These are phyloP conservation scores for Kregervanrija fluxuum DNA, from an alignment of 805 yeast species.

Conservation along the genomic window DNA sequence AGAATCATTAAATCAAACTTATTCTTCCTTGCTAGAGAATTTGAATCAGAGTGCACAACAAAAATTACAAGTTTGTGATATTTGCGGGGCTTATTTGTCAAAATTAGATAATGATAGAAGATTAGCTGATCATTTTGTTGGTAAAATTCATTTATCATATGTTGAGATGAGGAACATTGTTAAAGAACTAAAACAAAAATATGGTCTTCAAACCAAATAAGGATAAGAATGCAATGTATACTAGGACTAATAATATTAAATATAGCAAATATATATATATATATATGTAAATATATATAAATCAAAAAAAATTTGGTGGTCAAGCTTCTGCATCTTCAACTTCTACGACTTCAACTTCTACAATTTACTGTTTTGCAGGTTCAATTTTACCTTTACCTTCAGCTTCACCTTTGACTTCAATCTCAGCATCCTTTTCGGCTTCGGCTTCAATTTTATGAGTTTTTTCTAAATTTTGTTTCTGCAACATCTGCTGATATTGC, in stretches of 20 bases:
- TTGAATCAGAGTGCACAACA: constrained; percentile 84
- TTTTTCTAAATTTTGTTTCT: not conserved
- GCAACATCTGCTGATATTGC: not conserved
- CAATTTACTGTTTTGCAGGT: too few species aligned
- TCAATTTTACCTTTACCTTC: too few species aligned
- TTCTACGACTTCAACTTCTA: too few species aligned
- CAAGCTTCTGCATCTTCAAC: too few species aligned
- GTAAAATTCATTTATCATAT: constrained; percentile 80
- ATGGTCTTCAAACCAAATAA: constrained; percentile 1
- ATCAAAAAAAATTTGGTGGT: too few species aligned
- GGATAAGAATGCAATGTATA: not conserved
- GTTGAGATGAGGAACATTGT: constrained; percentile 62
- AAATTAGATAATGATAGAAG: constrained; percentile 82
- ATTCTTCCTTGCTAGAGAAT: constrained; percentile 57
- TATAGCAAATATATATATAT: not conserved
- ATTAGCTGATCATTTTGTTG: constrained; percentile 82
- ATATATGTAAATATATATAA: too few species aligned
- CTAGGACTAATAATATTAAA: not conserved
- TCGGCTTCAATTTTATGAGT: not conserved
- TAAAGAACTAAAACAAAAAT: constrained; percentile 29
- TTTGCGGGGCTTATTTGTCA: constrained; percentile 84
- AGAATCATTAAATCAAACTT: constrained; percentile 45
- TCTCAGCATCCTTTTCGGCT: not conserved
- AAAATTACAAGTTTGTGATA: constrained; percentile 81
- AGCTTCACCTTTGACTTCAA: too few species aligned